Conservation (phyloP, 129 eudicot genomes). For the Arctium minus region DNA sequence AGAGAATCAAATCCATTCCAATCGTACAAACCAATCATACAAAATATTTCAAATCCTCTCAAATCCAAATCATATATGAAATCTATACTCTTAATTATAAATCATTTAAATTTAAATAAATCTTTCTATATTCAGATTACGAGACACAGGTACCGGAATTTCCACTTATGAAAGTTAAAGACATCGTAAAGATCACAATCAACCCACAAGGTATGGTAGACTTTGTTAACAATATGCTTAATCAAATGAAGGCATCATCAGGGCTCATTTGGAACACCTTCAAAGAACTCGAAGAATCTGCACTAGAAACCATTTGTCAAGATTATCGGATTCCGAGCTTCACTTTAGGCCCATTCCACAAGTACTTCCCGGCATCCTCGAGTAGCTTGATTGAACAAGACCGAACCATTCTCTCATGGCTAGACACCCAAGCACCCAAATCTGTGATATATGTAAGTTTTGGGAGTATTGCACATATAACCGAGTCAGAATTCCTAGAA, state of each 20-base stretch:
- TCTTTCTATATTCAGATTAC: not conserved
- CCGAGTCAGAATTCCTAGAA: constrained; percentile 17
- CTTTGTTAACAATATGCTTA: no score
- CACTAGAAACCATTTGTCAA: not conserved
- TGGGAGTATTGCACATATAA: constrained; percentile 37
- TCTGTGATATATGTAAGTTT: constrained; percentile 54
- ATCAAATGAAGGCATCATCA: no score
- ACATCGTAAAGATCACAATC: not conserved
- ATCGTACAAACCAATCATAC: no score
- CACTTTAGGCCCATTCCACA: constrained; percentile 42
- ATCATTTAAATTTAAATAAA: no score
- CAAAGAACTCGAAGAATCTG: constrained; percentile 31
- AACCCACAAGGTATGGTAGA: no score
- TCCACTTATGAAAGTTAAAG: not conserved
- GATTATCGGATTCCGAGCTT: constrained; percentile 18
- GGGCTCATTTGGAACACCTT: constrained; percentile 15
- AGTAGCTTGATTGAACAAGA: constrained; percentile 22
- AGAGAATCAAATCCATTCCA: no score
- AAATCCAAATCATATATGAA: no score
- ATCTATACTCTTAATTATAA: no score
- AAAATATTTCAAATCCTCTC: no score
- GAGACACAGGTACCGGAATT: not conserved
- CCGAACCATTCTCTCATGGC: constrained; percentile 37
- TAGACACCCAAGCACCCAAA: constrained; percentile 39
- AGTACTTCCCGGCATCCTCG: constrained; percentile 14